A percentile compares a stretch with the other conserved stretches of the same genome.
phyloP scores from a whole-genome alignment of 176 grass and related monocot species.

The Bromus sterilis region DNA sequence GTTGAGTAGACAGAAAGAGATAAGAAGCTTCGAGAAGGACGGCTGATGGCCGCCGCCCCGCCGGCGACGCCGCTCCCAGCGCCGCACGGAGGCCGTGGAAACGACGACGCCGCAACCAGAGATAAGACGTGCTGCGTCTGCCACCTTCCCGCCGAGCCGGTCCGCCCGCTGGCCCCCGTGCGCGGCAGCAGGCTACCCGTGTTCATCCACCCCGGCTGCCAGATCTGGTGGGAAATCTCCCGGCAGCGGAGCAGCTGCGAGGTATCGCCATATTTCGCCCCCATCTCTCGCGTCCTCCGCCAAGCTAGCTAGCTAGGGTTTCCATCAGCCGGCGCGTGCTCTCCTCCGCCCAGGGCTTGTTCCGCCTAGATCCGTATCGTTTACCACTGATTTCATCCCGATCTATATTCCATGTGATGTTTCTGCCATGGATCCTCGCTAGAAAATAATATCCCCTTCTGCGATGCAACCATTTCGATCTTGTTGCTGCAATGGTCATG shows the following conservation, averaged over 20 bases:
- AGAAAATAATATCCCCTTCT: neutral
- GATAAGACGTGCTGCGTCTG: slow-evolving; percentile 40
- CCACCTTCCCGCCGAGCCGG: slow-evolving; percentile 5
- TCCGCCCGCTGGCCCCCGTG: neutral
- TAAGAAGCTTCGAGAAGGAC: neutral
- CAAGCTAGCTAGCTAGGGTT: neutral
- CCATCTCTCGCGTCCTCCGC: neutral
- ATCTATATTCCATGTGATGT: neutral
- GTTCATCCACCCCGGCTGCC: slow-evolving; percentile 40
- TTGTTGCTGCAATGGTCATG: neutral
- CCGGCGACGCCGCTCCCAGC: neutral
- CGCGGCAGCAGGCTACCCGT: neutral
- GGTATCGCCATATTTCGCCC: neutral
- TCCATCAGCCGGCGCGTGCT: neutral
- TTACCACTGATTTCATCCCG: neutral
- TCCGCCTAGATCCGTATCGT: neutral
- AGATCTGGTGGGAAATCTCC: slow-evolving; percentile 9
- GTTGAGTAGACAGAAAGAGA: neutral
- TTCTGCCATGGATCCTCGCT: neutral
- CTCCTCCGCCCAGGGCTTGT: neutral
- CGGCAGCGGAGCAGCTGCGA: neutral
- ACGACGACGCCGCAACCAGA: neutral
- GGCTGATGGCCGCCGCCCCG: neutral
- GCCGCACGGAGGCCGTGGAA: no score
- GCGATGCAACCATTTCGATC: neutral